phyloP scores from a whole-genome alignment of 2,329 filamentous ascomycete genomes.

The Sclerotiophoma versabilis region DNA sequence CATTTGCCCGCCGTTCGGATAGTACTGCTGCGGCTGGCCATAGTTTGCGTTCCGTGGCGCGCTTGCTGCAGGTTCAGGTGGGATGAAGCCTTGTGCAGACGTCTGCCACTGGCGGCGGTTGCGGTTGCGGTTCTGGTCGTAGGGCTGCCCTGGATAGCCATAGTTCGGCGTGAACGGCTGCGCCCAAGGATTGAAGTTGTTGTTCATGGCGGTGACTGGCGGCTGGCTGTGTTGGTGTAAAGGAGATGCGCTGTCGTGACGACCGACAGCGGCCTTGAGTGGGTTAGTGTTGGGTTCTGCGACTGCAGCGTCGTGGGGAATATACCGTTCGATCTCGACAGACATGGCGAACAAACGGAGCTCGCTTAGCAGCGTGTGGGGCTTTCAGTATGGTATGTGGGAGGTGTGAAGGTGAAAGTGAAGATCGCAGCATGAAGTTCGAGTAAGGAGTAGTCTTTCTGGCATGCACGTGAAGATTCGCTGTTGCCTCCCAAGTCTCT shows the following conservation, averaged over 20 bases:
- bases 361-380: slow-evolving; percentile 17
- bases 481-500: slow-evolving; percentile 13
- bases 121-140: slow-evolving; percentile 19
- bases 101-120: slow-evolving; percentile 15
- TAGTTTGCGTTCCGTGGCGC: slow-evolving; percentile 7
- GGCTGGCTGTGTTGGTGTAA: slow-evolving; percentile 12
- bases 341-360: slow-evolving; percentile 34
- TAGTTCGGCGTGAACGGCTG: slow-evolving; percentile 26
- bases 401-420: slow-evolving; percentile 9
- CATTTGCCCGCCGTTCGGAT: slow-evolving; percentile 13
- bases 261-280: slow-evolving; percentile 32
- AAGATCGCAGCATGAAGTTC: slow-evolving; percentile 16
- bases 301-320: slow-evolving; percentile 32
- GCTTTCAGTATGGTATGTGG: slow-evolving; percentile 5
- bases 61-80: slow-evolving; percentile 11
- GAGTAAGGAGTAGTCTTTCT: slow-evolving; percentile 1
- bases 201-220: slow-evolving; percentile 30
- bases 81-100: slow-evolving; percentile 7
- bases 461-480: slow-evolving; percentile 13
- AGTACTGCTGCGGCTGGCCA: slow-evolving; percentile 19
- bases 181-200: slow-evolving; percentile 29
- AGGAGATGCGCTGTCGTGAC: slow-evolving; percentile 24
- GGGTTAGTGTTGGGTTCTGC: slow-evolving; percentile 37
- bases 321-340: slow-evolving; percentile 36
- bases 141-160: slow-evolving; percentile 19